phyloP scores from a whole-genome alignment of 768 basidiomycete genomes.

The Lactarius tabidus region DNA sequence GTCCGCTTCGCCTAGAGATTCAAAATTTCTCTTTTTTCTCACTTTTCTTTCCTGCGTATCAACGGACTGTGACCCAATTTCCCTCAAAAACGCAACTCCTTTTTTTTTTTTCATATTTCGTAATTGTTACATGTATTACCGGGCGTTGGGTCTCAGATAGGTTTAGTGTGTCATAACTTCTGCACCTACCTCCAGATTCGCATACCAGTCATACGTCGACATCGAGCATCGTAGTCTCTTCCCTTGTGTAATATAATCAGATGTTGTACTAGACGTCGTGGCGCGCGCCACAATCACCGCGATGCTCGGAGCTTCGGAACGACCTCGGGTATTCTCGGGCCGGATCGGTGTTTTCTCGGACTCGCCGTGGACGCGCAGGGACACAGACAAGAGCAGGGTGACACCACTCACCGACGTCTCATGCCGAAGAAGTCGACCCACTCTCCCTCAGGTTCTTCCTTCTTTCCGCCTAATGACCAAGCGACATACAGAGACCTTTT shows the following conservation, averaged over 20 bases:
- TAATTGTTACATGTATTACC: conserved; percentile 18
- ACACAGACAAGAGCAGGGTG: not conserved
- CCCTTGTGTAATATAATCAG: conserved; percentile 12
- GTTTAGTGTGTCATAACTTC: not conserved
- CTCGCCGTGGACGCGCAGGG: too few relatives aligned
- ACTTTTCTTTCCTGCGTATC: not conserved
- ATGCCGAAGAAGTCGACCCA: conserved; percentile 34
- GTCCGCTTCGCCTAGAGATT: conserved; percentile 60
- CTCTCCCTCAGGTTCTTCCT: conserved; percentile 36
- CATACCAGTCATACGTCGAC: conserved; percentile 4
- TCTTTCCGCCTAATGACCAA: conserved; percentile 64
- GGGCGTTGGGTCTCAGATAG: not conserved
- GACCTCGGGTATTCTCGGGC: not conserved
- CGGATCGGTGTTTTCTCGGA: not conserved
- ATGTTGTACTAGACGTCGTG: not conserved
- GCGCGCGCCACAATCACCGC: not conserved
- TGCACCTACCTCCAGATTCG: not conserved
- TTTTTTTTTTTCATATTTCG: conserved; percentile 15
- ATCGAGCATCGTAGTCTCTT: not conserved
- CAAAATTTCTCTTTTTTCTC: not conserved
- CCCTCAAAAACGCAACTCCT: conserved; percentile 4
- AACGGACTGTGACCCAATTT: not conserved
- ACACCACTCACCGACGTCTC: not conserved
- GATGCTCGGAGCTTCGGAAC: not conserved
- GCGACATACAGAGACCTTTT: conserved; percentile 85